Evolutionary conservation across 1,284 basidiomycete genomes (phyloP), one percentile per base, ranked within the genome.

Genomic region (Phaffia rhodozyma): DNA sequence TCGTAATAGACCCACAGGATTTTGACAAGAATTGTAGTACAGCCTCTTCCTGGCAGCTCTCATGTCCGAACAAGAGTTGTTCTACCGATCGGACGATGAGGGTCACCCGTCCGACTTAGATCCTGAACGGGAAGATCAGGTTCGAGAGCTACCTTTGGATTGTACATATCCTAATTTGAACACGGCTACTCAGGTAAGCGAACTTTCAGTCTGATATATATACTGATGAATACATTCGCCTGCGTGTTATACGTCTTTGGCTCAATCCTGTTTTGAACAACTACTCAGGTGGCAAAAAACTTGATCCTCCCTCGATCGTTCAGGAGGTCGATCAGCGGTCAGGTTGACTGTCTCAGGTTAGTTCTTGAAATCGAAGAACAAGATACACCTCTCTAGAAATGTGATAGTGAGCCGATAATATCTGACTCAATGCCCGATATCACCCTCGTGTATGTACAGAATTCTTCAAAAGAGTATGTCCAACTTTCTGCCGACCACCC

Each of bases 381-480:
- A 23, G 27, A 11, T 34, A 18, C 4, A 16, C 7, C 21, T 25
- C 13, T n/a, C 29, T 47, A 5, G 7, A 47, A 1, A 11, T 23
- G 0, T 5, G 52, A 23, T 47, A 30, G 32, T 25, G 11, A 32
- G 25, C 7, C 57, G 38, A 43, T 48, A 30, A 1, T 3, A 13
- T 58, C 43, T 20, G 55, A 11, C 34, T 13, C 16, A n/a, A 11
- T 23, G 58, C 18, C 30, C 38, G 7, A 53, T 29, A 23, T 25
- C 5, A 48, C 43, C 29, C 60, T 58, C 66, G 0, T 68, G 69
- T 20, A 56, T 73, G 13, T 57, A 66, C 23, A 67, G 69, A 25
- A 70, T 72, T 21, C 65, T 77, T 25, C 71, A 70, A 52, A 68
- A 71, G 58, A 73, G 75, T 74, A 32, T 65, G 73, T 67, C 9